Evolutionary conservation across 495 filamentous ascomycete genomes (phyloP).

Genomic region (Parachaetomium inaequale): DNA sequence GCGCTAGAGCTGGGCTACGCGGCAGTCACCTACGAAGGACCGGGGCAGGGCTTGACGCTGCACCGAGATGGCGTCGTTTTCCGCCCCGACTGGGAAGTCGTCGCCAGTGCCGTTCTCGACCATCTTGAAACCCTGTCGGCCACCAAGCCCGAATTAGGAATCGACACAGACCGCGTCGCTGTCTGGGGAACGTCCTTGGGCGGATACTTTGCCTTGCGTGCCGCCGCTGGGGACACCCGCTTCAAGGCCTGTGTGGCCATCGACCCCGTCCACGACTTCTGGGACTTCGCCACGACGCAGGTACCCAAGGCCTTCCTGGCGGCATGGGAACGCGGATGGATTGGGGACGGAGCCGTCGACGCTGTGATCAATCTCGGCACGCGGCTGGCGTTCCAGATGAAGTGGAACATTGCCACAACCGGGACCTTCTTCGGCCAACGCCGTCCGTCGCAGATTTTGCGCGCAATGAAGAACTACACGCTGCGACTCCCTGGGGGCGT

Average conservation of each 20-base stretch:
- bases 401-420: slow-evolving; percentile 35
- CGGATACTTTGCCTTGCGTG: slow-evolving; percentile 42
- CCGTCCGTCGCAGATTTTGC: slow-evolving; percentile 24
- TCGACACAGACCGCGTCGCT: slow-evolving; percentile 44
- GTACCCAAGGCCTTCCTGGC: slow-evolving; percentile 34
- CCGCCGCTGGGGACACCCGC: slow-evolving; percentile 40
- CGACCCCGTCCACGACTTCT: slow-evolving; percentile 44
- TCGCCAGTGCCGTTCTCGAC: slow-evolving; percentile 35
- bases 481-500: slow-evolving; percentile 6
- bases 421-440: slow-evolving; percentile 21
- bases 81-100: slow-evolving; percentile 37
- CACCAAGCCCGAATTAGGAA: slow-evolving; percentile 30
- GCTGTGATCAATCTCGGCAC: slow-evolving; percentile 9
- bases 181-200: slow-evolving; percentile 43
- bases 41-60: slow-evolving; percentile 47
- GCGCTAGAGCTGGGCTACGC: slow-evolving; percentile 45
- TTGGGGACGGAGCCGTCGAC: slow-evolving; percentile 32
- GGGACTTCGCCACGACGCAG: slow-evolving; percentile 27
- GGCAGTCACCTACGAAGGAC: slow-evolving; percentile 47
- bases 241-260: slow-evolving; percentile 45
- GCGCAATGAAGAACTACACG: slow-evolving; percentile 21
- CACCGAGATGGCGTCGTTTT: slow-evolving; percentile 30
- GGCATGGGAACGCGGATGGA: slow-evolving; percentile 31
- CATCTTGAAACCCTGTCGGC: slow-evolving; percentile 17
- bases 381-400: slow-evolving; percentile 28